Conservation (phyloP, 2,329 filamentous ascomycete genomes). For the Pseudocercospora fijiensis region DNA sequence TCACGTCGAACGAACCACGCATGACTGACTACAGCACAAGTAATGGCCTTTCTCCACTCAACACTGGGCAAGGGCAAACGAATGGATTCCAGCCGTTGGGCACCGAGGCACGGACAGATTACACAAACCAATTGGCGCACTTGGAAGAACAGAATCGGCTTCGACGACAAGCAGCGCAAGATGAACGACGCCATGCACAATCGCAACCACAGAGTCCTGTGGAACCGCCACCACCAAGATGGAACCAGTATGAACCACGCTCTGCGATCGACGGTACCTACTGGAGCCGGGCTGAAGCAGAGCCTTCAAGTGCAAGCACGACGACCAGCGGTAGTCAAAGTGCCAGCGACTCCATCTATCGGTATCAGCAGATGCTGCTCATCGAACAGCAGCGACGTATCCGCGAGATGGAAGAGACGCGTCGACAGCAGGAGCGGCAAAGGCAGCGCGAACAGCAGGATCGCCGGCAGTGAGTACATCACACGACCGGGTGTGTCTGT, state of each 20-base stretch:
- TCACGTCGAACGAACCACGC: not conserved
- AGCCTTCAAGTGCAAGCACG: not conserved
- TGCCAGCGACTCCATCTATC: slow-evolving; percentile 15
- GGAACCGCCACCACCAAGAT: not conserved
- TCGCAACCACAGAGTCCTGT: slow-evolving; percentile 8
- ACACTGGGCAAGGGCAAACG: slow-evolving; percentile 1
- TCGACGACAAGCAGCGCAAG: not conserved
- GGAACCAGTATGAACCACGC: not conserved
- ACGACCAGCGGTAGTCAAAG: not conserved
- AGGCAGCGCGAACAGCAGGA: not conserved
- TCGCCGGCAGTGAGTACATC: not conserved
- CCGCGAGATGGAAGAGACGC: slow-evolving; percentile 10
- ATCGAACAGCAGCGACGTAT: slow-evolving; percentile 19
- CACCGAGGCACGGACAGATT: slow-evolving; percentile 1
- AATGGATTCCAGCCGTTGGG: not conserved
- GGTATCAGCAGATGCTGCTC: slow-evolving; percentile 21
- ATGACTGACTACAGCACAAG: not conserved
- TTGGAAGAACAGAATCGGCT: slow-evolving; percentile 9
- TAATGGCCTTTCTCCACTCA: not conserved
- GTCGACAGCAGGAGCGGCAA: not conserved
- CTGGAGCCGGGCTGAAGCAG: not conserved
- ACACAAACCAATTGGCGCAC: slow-evolving; percentile 6
- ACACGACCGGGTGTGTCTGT: too few relatives aligned
- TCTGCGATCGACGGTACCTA: not conserved
- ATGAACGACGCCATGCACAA: not conserved